Evolutionary conservation across 169 alveolate genomes (phyloP).

Genomic region (Cryptosporidium parvum): DNA sequence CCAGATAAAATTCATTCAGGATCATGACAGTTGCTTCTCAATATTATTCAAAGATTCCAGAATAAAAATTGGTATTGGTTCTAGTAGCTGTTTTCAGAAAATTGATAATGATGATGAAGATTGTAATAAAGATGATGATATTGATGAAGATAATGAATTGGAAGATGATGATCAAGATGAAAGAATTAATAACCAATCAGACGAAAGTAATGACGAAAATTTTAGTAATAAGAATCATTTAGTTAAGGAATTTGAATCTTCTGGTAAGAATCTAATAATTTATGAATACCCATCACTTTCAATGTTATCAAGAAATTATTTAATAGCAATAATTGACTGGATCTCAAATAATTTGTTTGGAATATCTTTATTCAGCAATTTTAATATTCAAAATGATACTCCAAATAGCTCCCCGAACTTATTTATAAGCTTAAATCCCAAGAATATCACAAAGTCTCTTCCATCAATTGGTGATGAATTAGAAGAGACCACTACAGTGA

Average conservation of each 20-base stretch:
- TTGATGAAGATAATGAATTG: background rate
- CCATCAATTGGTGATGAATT: background rate
- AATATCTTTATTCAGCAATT: slow-evolving; percentile 32
- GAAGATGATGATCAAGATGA: background rate
- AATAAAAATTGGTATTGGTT: background rate
- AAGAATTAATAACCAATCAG: background rate
- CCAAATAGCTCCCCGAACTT: background rate
- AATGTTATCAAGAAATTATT: background rate
- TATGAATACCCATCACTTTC: slow-evolving; percentile 55
- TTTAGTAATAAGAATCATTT: background rate
- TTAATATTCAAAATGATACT: background rate
- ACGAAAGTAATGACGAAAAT: background rate
- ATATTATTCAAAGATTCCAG: slow-evolving; percentile 2
- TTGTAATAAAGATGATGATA: background rate
- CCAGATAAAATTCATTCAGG: slow-evolving; percentile 18
- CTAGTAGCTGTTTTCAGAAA: background rate
- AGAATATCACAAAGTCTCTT: slow-evolving; percentile 21
- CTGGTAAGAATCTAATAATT: slow-evolving; percentile 1
- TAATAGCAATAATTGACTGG: slow-evolving; percentile 39
- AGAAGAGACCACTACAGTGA: background rate
- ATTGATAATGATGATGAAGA: background rate
- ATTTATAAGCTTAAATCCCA: background rate
- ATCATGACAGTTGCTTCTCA: slow-evolving; percentile 21
- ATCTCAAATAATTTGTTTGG: slow-evolving; percentile 12
- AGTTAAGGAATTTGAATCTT: background rate